phyloP scores from a whole-genome alignment of 768 basidiomycete species.

The Infundibulicybe gibba region DNA sequence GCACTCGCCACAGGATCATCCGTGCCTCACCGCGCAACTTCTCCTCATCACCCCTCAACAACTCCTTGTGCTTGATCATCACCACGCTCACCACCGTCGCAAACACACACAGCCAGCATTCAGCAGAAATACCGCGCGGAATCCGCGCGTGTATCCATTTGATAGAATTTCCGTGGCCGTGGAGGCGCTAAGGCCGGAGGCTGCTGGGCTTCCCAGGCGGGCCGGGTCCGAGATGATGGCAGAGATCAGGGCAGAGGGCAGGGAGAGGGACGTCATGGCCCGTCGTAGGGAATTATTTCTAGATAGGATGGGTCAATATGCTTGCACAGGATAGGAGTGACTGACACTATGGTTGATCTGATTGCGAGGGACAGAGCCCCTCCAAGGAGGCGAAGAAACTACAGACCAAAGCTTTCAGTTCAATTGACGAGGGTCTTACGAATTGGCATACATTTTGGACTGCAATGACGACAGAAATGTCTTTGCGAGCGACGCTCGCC shows the following conservation, averaged over 20 bases:
- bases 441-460: slow-evolving; percentile 48
- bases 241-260: slow-evolving; percentile 34
- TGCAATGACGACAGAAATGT: slow-evolving; percentile 77
- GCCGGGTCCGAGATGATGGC: slow-evolving; percentile 48
- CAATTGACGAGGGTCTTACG: background rate
- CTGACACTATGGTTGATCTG: slow-evolving; percentile 53
- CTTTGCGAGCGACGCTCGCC: slow-evolving; percentile 62
- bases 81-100: slow-evolving; percentile 53
- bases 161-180: slow-evolving; percentile 40
- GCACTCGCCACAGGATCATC: background rate
- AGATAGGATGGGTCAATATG: slow-evolving; percentile 6
- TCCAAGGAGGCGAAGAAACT: slow-evolving; percentile 70
- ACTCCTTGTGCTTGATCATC: slow-evolving; percentile 60
- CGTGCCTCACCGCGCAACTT: slow-evolving; percentile 37
- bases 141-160: slow-evolving; percentile 52
- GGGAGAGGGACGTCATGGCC: slow-evolving; percentile 32
- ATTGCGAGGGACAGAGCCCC: slow-evolving; percentile 67
- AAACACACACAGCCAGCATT: slow-evolving; percentile 50
- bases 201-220: slow-evolving; percentile 23
- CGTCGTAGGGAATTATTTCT: slow-evolving; percentile 48
- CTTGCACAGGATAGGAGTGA: background rate
- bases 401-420: background rate
- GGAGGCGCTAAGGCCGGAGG: slow-evolving; percentile 30
- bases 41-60: slow-evolving; percentile 56
- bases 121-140: slow-evolving; percentile 56